phyloP scores from a whole-genome alignment of 257 asterid genomes.

The Agastache rugosa region DNA sequence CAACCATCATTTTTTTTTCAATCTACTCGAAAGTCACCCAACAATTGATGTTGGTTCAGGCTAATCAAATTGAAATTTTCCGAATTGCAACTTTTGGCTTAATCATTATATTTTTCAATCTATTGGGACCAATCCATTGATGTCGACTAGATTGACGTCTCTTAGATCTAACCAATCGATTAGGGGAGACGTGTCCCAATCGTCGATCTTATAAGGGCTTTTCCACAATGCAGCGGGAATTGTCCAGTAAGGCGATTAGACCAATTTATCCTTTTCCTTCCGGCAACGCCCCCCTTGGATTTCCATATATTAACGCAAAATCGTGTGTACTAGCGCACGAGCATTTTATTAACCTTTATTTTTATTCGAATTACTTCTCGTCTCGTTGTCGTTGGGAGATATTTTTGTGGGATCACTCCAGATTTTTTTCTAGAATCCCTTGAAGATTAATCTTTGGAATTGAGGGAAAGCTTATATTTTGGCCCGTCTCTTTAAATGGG shows the following conservation, averaged over 20 bases:
- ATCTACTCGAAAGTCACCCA: too few species aligned
- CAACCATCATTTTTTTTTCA: too few species aligned
- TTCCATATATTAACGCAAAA: neutral
- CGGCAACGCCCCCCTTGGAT: neutral
- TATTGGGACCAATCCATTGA: too few species aligned
- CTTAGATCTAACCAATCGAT: neutral
- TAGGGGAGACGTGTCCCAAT: neutral
- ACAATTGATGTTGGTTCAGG: too few species aligned
- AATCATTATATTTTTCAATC: too few species aligned
- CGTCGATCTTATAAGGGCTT: neutral
- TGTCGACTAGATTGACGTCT: neutral
- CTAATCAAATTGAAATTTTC: too few species aligned
- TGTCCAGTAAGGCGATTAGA: neutral
- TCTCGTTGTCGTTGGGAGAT: neutral
- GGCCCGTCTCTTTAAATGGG: constrained; percentile 42
- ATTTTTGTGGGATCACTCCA: constrained; percentile 25
- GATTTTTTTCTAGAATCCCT: constrained; percentile 37
- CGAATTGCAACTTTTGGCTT: too few species aligned
- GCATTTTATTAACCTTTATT: neutral
- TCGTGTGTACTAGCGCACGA: constrained; percentile 35
- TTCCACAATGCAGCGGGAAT: neutral
- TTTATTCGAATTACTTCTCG: neutral
- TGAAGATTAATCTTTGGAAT: constrained; percentile 22
- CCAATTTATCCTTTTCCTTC: constrained; percentile 5
- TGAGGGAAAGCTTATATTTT: constrained; percentile 30